These are phyloP conservation scores for Flaveria brownii DNA, from an alignment of 129 eudicot genomes.

Conservation along the genomic window DNA sequence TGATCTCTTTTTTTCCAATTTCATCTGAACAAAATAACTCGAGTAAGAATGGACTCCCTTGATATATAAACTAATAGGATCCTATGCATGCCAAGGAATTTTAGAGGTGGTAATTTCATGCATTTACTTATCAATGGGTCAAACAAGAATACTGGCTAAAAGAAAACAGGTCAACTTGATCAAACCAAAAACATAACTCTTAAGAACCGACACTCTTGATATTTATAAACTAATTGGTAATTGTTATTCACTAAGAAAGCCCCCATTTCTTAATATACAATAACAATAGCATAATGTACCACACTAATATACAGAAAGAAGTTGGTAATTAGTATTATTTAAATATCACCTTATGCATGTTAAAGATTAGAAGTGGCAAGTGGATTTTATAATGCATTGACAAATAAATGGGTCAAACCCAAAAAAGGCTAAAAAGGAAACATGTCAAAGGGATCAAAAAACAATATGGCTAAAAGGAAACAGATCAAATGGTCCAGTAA, in stretches of 20 bases:
- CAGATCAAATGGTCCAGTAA: neutral
- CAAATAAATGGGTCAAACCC: neutral
- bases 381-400: too few species aligned
- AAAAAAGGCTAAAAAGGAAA: neutral
- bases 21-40: conserved; percentile 58
- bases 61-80: conserved; percentile 5
- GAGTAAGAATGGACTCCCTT: conserved; percentile 29
- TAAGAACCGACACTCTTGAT: too few species aligned
- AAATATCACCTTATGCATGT: too few species aligned
- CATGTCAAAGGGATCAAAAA: neutral
- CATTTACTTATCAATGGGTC: neutral
- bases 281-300: too few species aligned
- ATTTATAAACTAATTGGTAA: too few species aligned
- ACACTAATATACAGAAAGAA: too few species aligned
- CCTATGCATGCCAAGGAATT: conserved; percentile 12
- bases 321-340: too few species aligned
- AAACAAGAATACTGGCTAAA: neutral
- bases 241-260: too few species aligned
- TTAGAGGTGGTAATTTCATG: neutral
- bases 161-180: neutral
- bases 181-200: too few species aligned
- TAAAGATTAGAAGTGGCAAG: too few species aligned
- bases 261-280: too few species aligned
- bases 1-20: conserved; percentile 86
- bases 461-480: neutral